Evolutionary conservation across 2,329 filamentous ascomycete species (phyloP).

Genomic region (Colletotrichum destructivum): DNA sequence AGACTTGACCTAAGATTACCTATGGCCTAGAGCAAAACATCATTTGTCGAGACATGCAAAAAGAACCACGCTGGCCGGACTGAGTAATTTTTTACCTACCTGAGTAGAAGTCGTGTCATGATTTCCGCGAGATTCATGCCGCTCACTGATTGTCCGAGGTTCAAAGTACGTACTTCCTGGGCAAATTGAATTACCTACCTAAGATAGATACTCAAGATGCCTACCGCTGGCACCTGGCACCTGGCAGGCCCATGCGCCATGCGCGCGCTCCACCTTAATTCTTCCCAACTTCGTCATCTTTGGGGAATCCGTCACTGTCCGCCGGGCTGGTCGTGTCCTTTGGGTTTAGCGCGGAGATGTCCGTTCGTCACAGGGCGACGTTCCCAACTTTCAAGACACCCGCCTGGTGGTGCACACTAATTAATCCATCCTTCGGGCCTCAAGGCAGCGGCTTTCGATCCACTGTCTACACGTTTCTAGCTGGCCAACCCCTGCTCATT

Average conservation of each 20-base stretch:
- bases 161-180: background rate
- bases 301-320: conserved; percentile 23
- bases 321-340: too few species aligned
- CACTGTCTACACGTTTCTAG: conserved; percentile 2
- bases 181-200: background rate
- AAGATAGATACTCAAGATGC: too few species aligned
- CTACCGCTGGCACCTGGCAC: conserved; percentile 5
- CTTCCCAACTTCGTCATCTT: conserved; percentile 34
- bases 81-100: background rate
- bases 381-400: conserved; percentile 26
- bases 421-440: background rate
- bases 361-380: conserved; percentile 17
- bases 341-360: too few species aligned
- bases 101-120: background rate
- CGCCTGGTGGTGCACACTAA: conserved; percentile 9
- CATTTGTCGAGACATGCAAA: background rate
- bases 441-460: conserved; percentile 14
- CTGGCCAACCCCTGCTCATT: conserved; percentile 23
- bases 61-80: background rate
- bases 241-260: conserved; percentile 23
- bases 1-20: background rate
- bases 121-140: conserved; percentile 2
- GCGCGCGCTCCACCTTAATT: background rate
- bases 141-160: too few species aligned
- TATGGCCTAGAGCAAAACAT: background rate